Base-by-base conservation (phyloP, 2,329 filamentous ascomycete genomes). In the Aureobasidium melanogenum region DNA sequence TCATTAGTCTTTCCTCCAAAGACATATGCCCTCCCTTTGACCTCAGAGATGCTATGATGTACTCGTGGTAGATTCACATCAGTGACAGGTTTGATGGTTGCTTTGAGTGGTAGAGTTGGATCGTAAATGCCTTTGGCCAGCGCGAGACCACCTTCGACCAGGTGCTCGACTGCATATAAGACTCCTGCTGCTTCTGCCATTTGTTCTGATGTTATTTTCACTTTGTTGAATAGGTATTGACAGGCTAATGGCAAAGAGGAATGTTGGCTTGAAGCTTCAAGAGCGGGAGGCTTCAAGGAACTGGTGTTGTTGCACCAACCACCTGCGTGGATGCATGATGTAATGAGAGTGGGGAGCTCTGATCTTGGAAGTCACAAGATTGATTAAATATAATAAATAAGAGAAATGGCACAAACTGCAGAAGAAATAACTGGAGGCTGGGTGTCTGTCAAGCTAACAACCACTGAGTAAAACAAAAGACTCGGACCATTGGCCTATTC, bases 1-100 rank as follows among this genome's bases (percentile, higher is more conserved):
- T 36, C 55, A 43, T 60, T 54, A 0, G 60, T 54, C 30, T 60
- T 62, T 57, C 82, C 82, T 7, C 82, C 81, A 64, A 83, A 83
- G 58, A 84, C 78, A 67, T 83, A 83, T 32, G 80, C 80, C 64
- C 79, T 78, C 57, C 79, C 76, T 62, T 78, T 78, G 64, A 84
- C 74, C 48, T 82, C 71, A 4, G 79, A 81, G 51, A 84, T 66
- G 2, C 79, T 80, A 69, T 84, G 82, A 47, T 77, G 70, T 9
- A 77, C 76, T 59, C 81, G 76, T 7, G 76, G 74, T 12, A 85
- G 73, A 61, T 71, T 62, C 63, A 75, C 65, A 65, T 75, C 67
- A 63, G 67, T 75, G 56, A 84, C 75, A 57, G 77, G 79, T 10
- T 73, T 75, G 47, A 83, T 75, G 1, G 76, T 76, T 8, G 79